Base-by-base conservation (phyloP, 169 alveolate species). In the Plasmodium malariae region DNA sequence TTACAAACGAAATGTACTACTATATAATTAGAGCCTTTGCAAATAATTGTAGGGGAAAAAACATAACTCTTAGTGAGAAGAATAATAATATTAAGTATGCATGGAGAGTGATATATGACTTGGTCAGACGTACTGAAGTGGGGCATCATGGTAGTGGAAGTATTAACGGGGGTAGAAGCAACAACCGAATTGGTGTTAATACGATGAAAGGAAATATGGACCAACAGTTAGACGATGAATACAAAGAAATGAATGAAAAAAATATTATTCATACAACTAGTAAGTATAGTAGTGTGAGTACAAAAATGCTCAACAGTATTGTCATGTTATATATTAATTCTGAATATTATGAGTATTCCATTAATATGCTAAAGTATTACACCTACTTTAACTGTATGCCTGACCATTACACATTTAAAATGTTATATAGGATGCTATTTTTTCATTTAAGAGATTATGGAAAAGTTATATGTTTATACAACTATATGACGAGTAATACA, bases 321-420 rank as follows among this genome's bases (percentile, higher is more conserved):
- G 62, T 96, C n/a, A 60, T 68, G 19, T 91, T 96, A 19, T 96
- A 96, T 68, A 94, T 93, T 21, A 86, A 72, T 12, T 96, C 95
- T 2, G 95, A 95, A 4, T 96, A 93, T 54, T 71, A 94, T 32
- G 96, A 94, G 55, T 94, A 94, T 45, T 97, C 97, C 0, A 45
- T 96, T 43, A 96, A 95, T 55, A 93, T 95, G 94, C 92, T 95
- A 5, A 90, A 91, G 17, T 93, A 94, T 71, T 95, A 78, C 71
- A 57, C 92, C 4, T 62, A 45, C n/a, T 93, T 96, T 36, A 76
- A 87, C 5, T 92, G 87, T 30, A 28, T 51, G 14, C 95, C 95
- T 0, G 92, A 71, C 28, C 62, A 32, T 1, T 74, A 43, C 17
- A 92, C 95, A 24, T 92, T 88, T 80, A 65, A 54, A 37, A 55